Evolutionary conservation across 306 rosid genomes (phyloP).

Genomic region (Castanea mollissima): DNA sequence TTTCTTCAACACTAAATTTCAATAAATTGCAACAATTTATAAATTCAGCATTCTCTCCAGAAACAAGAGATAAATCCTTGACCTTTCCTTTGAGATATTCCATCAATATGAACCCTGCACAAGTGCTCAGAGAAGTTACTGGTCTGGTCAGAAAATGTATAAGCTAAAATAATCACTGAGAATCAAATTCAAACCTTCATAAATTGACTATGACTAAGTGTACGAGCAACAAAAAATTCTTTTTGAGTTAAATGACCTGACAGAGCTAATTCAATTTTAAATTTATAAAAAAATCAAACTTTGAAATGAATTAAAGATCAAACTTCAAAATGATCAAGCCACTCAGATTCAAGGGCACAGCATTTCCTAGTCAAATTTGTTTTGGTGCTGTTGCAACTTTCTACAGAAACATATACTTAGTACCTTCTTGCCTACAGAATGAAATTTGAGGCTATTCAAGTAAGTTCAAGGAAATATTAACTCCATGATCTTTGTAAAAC

Average conservation of each 20-base stretch:
- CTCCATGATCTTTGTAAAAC: not conserved
- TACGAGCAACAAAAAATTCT: not conserved
- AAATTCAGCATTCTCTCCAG: constrained; percentile 31
- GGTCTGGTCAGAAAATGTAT: constrained; percentile 12
- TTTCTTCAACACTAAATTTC: constrained; percentile 32
- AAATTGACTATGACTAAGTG: not conserved
- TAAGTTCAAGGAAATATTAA: not conserved
- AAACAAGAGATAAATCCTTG: constrained; percentile 34
- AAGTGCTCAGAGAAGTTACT: not conserved
- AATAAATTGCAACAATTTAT: constrained; percentile 54
- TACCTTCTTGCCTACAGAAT: not conserved
- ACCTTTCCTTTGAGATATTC: constrained; percentile 49
- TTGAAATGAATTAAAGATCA: not conserved
- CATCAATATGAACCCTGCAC: constrained; percentile 63
- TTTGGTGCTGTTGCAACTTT: not conserved
- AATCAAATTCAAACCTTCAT: not conserved
- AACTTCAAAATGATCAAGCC: not conserved
- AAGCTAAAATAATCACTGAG: not conserved
- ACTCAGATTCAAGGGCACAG: not conserved
- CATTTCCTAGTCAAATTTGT: not conserved
- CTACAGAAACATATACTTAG: not conserved
- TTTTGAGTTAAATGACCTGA: not conserved
- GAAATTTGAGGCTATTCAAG: not conserved
- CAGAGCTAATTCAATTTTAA: not conserved
- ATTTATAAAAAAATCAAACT: not conserved